Base-by-base conservation (phyloP, 2,329 filamentous ascomycete species). In the Hyphodiscus sp. region DNA sequence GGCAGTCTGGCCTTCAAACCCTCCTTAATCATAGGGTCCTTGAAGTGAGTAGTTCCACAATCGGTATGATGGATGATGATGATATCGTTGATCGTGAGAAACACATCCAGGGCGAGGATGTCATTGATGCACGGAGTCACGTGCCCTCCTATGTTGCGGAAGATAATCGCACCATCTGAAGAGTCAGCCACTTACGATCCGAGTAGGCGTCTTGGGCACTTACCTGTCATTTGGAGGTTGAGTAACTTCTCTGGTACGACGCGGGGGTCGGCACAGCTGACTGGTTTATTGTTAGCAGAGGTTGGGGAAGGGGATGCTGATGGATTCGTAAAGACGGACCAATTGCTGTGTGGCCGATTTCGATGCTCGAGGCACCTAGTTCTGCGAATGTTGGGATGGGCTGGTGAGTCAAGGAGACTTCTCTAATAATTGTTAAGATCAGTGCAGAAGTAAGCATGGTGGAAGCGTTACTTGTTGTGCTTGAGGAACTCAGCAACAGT, bases 21-120 rank as follows among this genome's bases (percentile, higher is more conserved):
- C n/a, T 61, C 45, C 16, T 52, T 52, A 44, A 67, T 54, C 9
- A 10, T 23, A 1, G 59, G 49, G 44, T 67, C 58, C 10, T 50
- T 61, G 26, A 58, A 62, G 19, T 63, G 57, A 1, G 52, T 56
- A 29, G 62, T 58, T 20, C 62, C 61, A 33, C 62, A 65, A 47
- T 66, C 63, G 23, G 58, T 67, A 47, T 68, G 64, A 23, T 67
- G 63, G 41, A 67, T 55, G 9, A 68, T 55, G 46, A 65, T 54
- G 33, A 67, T 60, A 3, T 67, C 57, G 7, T 50, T 53, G 19
- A 66, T 47, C 2, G 38, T 44, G 15, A 63, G 15, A 20, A 63
- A 52, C 16, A 50, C 45, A 47, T 67, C 61, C 1, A 65, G 50
- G 46, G 60, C 55, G 8, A 65, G 44, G 20, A 65, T 55, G 29